Evolutionary conservation across 2,329 filamentous ascomycete genomes (phyloP).

Genomic region (Xylariomycetidae sp.): DNA sequence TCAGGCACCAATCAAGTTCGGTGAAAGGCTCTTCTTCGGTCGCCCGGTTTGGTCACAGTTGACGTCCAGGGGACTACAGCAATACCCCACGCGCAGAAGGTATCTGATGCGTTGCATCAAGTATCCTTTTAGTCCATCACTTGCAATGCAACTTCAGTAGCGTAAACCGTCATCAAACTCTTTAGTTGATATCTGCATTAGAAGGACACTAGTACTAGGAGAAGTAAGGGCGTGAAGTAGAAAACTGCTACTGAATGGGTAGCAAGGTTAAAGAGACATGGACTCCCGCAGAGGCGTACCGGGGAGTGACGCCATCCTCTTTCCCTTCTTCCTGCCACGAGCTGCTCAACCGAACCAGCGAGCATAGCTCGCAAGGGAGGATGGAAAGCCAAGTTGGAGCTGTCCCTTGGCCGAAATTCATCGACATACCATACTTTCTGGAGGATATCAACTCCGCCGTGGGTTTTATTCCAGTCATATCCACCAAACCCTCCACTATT

Average conservation of each 20-base stretch:
- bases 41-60: no score
- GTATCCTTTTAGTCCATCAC: no score
- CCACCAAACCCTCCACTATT: slow-evolving; percentile 20
- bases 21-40: no score
- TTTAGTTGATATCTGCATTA: slow-evolving; percentile 57
- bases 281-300: slow-evolving; percentile 22
- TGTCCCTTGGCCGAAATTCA: slow-evolving; percentile 12
- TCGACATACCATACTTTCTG: slow-evolving; percentile 20
- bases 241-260: slow-evolving; percentile 22
- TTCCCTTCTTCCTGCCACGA: slow-evolving; percentile 13
- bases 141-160: no score
- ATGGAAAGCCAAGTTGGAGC: no score
- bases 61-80: no score
- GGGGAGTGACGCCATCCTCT: slow-evolving; percentile 16
- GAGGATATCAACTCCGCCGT: slow-evolving; percentile 20
- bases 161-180: slow-evolving; percentile 22
- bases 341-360: slow-evolving; percentile 13
- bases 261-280: slow-evolving; percentile 23
- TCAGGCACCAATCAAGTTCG: no score
- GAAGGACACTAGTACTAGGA: slow-evolving; percentile 50
- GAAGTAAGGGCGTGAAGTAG: slow-evolving; percentile 32
- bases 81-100: no score
- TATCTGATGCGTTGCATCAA: no score
- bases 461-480: slow-evolving; percentile 25
- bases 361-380: no score